Percentiles rank a stretch among this genome's conserved stretches.
These are phyloP conservation scores for Cyclaneusma minus DNA, from an alignment of 2,329 filamentous ascomycete species.

Conservation along the genomic window DNA sequence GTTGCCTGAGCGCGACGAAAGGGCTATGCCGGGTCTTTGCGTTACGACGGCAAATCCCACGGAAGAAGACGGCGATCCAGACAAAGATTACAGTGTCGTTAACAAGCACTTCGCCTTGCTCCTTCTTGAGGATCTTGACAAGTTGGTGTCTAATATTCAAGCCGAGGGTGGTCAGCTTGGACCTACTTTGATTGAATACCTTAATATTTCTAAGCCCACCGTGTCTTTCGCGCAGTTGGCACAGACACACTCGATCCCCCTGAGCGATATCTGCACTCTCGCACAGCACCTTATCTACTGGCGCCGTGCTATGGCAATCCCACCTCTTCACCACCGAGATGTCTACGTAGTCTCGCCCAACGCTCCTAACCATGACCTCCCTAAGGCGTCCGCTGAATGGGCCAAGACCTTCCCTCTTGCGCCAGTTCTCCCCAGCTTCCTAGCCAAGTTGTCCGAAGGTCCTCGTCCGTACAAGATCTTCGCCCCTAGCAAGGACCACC, in stretches of 20 bases:
- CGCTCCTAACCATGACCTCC: conserved; percentile 59
- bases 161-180: conserved; percentile 63
- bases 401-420: conserved; percentile 67
- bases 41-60: conserved; percentile 72
- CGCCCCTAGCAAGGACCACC: conserved; percentile 76
- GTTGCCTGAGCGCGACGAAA: conserved; percentile 52
- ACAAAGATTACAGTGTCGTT: conserved; percentile 42
- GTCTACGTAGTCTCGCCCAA: conserved; percentile 87
- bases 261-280: conserved; percentile 71
- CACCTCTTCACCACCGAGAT: conserved; percentile 77
- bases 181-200: conserved; percentile 65
- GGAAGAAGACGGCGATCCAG: conserved; percentile 50
- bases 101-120: conserved; percentile 81
- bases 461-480: conserved; percentile 73
- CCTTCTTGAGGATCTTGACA: conserved; percentile 67
- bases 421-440: conserved; percentile 70
- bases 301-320: conserved; percentile 82
- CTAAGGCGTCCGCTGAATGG: conserved; percentile 56
- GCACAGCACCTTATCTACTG: conserved; percentile 92
- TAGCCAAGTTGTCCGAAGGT: conserved; percentile 66
- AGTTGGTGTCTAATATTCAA: conserved; percentile 59
- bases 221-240: conserved; percentile 57
- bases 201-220: conserved; percentile 56
- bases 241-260: conserved; percentile 54
- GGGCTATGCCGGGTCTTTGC: conserved; percentile 62